Evolutionary conservation across 176 grass and related monocot species (phyloP).

Genomic region (Chloris gayana): DNA sequence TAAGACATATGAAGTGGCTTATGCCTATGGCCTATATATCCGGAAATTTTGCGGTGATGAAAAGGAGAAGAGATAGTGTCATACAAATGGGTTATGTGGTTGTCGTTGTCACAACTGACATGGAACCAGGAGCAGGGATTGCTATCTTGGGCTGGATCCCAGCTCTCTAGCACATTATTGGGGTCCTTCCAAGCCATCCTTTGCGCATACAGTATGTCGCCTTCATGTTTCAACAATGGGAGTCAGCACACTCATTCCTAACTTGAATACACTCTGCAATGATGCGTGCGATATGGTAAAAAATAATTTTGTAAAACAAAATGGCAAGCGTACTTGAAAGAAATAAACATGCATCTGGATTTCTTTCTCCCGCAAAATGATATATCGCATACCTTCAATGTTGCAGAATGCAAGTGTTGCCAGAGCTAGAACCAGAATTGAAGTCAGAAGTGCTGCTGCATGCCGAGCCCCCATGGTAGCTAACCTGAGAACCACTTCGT

Average conservation of each 20-base stretch:
- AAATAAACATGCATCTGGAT: background rate
- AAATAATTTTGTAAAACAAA: too few relatives aligned
- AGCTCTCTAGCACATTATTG: conserved; percentile 40
- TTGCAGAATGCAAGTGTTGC: conserved; percentile 40
- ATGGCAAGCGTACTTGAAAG: too few relatives aligned
- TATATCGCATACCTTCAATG: conserved; percentile 55
- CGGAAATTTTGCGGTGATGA: too few relatives aligned
- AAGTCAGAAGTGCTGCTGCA: background rate
- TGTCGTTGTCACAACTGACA: conserved; percentile 29
- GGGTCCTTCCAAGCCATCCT: conserved; percentile 34
- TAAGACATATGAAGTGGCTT: too few relatives aligned
- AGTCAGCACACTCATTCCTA: conserved; percentile 6
- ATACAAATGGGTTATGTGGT: conserved; percentile 41
- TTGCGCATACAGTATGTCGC: conserved; percentile 50
- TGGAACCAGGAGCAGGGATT: conserved; percentile 56
- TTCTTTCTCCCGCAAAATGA: too few relatives aligned
- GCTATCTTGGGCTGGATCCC: conserved; percentile 45
- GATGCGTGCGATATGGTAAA: too few relatives aligned
- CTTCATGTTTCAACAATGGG: conserved; percentile 5
- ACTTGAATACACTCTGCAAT: too few relatives aligned
- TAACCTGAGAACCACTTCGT: background rate
- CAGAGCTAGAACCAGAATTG: conserved; percentile 23
- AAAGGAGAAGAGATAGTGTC: background rate
- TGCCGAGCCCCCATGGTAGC: conserved; percentile 19
- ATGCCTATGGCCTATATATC: too few relatives aligned